Conservation (phyloP, 1,284 basidiomycete species). For the Cryptococcus sp. region DNA sequence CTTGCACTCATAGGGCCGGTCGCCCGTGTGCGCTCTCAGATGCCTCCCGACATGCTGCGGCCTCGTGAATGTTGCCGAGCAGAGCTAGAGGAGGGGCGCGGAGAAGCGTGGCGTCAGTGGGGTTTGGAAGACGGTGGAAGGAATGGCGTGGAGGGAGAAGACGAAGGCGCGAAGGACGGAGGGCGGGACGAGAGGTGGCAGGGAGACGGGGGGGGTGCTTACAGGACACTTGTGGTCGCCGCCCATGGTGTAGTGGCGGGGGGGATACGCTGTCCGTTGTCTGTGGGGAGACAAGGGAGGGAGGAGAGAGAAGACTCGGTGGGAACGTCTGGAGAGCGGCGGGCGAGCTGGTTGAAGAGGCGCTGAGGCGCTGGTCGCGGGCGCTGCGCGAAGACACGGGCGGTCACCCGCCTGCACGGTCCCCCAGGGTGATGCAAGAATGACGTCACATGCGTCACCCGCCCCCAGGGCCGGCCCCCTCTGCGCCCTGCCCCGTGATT, state of each 20-base stretch:
- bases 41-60: slow-evolving; percentile 86
- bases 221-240: slow-evolving; percentile 45
- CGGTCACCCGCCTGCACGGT: too few species aligned
- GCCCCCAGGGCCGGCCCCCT: too few species aligned
- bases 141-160: slow-evolving; percentile 3
- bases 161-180: not conserved
- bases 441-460: too few species aligned
- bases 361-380: too few species aligned
- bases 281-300: not conserved
- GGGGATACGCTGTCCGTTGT: too few species aligned
- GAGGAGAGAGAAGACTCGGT: not conserved
- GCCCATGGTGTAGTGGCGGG: slow-evolving; percentile 20
- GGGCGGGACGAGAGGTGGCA: not conserved
- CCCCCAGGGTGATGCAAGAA: too few species aligned
- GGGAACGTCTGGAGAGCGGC: too few species aligned
- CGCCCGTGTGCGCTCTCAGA: slow-evolving; percentile 88
- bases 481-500: too few species aligned
- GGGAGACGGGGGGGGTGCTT: slow-evolving; percentile 3
- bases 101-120: not conserved
- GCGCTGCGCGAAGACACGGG: too few species aligned
- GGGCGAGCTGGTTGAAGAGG: too few species aligned
- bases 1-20: slow-evolving; percentile 84
- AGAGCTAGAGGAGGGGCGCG: slow-evolving; percentile 51
- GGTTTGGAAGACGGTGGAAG: not conserved
- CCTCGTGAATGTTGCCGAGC: slow-evolving; percentile 79